phyloP scores from a whole-genome alignment of 768 basidiomycete species.

The Lyophyllum atratum region DNA sequence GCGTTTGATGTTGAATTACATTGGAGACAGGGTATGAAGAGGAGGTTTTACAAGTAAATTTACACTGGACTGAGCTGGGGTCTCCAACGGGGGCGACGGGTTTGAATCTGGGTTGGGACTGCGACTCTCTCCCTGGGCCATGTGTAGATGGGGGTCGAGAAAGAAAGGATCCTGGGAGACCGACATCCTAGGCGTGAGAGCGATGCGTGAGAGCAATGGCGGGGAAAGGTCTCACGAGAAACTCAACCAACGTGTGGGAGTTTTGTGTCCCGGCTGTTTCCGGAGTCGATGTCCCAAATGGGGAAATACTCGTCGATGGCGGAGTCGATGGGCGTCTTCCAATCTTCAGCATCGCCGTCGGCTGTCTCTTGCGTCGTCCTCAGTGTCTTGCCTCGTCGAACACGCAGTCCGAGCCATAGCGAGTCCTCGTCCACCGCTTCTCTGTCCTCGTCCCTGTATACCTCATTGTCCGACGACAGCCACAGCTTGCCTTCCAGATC shows the following conservation, averaged over 20 bases:
- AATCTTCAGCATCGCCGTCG: not conserved
- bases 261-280: slow-evolving; percentile 25
- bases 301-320: slow-evolving; percentile 14
- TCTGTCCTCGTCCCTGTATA: slow-evolving; percentile 22
- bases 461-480: slow-evolving; percentile 25
- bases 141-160: slow-evolving; percentile 46
- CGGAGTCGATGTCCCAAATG: slow-evolving; percentile 16
- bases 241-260: slow-evolving; percentile 33
- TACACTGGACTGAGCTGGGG: slow-evolving; percentile 18
- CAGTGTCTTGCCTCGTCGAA: slow-evolving; percentile 22
- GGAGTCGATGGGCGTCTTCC: slow-evolving; percentile 3
- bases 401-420: slow-evolving; percentile 32
- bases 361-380: not conserved
- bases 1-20: slow-evolving; percentile 29
- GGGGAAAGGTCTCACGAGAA: slow-evolving; percentile 36
- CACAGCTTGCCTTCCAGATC: slow-evolving; percentile 25
- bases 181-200: slow-evolving; percentile 50
- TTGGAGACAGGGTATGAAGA: slow-evolving; percentile 22
- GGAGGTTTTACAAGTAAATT: slow-evolving; percentile 34
- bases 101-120: slow-evolving; percentile 16
- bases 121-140: slow-evolving; percentile 31
- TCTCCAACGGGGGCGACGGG: slow-evolving; percentile 18
- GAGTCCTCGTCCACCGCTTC: slow-evolving; percentile 39
- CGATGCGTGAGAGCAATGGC: slow-evolving; percentile 43
- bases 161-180: slow-evolving; percentile 48